phyloP scores from a whole-genome alignment of 441 rosid species.

The Aleurites moluccanus region DNA sequence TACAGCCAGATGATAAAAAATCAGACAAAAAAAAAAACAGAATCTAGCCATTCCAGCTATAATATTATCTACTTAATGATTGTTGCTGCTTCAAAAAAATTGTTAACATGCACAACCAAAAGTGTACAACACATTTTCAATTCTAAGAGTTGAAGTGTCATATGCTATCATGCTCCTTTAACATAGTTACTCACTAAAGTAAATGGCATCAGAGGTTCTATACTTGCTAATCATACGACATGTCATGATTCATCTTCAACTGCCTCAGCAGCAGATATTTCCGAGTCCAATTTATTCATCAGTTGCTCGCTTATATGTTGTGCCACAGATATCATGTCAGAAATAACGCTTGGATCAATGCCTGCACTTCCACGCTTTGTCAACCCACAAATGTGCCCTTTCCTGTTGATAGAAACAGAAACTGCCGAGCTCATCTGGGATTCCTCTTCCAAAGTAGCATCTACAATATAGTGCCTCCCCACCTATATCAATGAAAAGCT shows the following conservation, averaged over 20 bases:
- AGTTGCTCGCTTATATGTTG: constrained; percentile 62
- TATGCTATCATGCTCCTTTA: neutral
- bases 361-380: constrained; percentile 77
- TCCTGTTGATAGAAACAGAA: constrained; percentile 64
- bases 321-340: constrained; percentile 82
- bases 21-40: no score
- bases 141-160: neutral
- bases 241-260: constrained; percentile 26
- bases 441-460: constrained; percentile 89
- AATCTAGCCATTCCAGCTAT: no score
- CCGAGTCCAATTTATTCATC: constrained; percentile 60
- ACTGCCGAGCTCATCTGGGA: constrained; percentile 92
- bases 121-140: neutral
- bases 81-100: no score
- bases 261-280: constrained; percentile 78
- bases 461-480: constrained; percentile 70
- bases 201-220: neutral
- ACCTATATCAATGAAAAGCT: constrained; percentile 41
- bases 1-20: no score
- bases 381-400: constrained; percentile 73
- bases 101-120: no score
- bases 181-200: neutral
- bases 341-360: constrained; percentile 74
- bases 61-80: no score
- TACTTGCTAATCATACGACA: neutral